phyloP scores from a whole-genome alignment of 2,329 filamentous ascomycete genomes.

The Penicillium expansum region DNA sequence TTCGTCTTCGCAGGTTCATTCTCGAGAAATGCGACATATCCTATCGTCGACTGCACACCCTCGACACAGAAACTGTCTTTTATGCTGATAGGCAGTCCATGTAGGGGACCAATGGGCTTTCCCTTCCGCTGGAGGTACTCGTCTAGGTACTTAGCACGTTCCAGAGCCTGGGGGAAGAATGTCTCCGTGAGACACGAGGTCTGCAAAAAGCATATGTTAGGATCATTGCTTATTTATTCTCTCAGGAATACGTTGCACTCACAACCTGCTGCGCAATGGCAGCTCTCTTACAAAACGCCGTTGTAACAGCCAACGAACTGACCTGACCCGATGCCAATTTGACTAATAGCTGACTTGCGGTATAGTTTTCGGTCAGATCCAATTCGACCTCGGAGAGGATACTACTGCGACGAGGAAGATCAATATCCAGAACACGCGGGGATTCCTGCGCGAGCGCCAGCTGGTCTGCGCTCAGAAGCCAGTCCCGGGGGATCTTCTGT shows the following conservation, averaged over 20 bases:
- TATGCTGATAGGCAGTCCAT: slow-evolving; percentile 41
- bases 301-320: slow-evolving; percentile 24
- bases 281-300: slow-evolving; percentile 42
- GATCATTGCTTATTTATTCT: neutral
- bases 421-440: slow-evolving; percentile 21
- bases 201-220: slow-evolving; percentile 7
- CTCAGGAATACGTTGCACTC: neutral
- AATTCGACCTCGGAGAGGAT: slow-evolving; percentile 48
- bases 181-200: slow-evolving; percentile 40
- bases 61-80: slow-evolving; percentile 33
- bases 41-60: slow-evolving; percentile 22
- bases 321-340: slow-evolving; percentile 20
- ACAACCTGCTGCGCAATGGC: slow-evolving; percentile 40
- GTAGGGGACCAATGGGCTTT: slow-evolving; percentile 37
- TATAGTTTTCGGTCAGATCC: slow-evolving; percentile 43
- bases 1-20: slow-evolving; percentile 17
- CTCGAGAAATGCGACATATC: slow-evolving; percentile 26
- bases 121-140: slow-evolving; percentile 29
- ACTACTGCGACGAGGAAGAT: slow-evolving; percentile 35
- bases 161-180: slow-evolving; percentile 36
- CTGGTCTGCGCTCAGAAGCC: slow-evolving; percentile 25
- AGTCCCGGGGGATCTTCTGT: slow-evolving; percentile 35
- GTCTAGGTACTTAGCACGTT: slow-evolving; percentile 39
- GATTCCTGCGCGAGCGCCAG: neutral
- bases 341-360: slow-evolving; percentile 19